Percentiles rank a stretch among this genome's conserved stretches.
phyloP scores from a whole-genome alignment of 2,329 filamentous ascomycete genomes.

The Onygenales sp. region DNA sequence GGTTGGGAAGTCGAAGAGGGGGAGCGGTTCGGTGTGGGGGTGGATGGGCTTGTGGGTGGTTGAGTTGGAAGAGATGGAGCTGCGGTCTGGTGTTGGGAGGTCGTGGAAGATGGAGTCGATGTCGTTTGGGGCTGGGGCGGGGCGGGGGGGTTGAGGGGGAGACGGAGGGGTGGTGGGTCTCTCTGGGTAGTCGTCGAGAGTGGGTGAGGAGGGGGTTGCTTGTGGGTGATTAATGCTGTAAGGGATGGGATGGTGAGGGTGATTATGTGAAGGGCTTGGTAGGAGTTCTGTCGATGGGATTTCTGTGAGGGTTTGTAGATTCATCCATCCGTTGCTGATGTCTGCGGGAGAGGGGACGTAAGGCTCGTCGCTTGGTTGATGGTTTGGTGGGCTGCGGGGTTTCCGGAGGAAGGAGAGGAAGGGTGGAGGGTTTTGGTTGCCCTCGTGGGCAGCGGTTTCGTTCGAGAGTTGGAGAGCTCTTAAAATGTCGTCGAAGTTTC shows the following conservation, averaged over 20 bases:
- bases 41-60: neutral
- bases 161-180: neutral
- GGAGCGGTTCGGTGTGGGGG: neutral
- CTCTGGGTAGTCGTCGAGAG: neutral
- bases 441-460: too few relatives aligned
- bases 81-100: slow-evolving; percentile 36
- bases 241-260: too few relatives aligned
- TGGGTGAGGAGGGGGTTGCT: neutral
- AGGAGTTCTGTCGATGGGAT: neutral
- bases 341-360: neutral
- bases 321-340: neutral
- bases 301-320: neutral
- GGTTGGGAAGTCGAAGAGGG: neutral
- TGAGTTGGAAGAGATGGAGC: slow-evolving; percentile 4
- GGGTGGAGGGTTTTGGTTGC: neutral
- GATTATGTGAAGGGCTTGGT: too few relatives aligned
- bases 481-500: neutral
- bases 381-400: too few relatives aligned
- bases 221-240: neutral
- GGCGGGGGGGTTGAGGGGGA: neutral
- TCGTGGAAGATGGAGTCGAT: slow-evolving; percentile 38
- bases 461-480: too few relatives aligned
- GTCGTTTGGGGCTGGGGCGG: slow-evolving; percentile 16
- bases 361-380: too few relatives aligned
- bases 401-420: neutral